Percentiles rank a stretch among this genome's conserved stretches.
Evolutionary conservation across 176 grass and related monocot species (phyloP).

Genomic region (Oryza meridionalis): DNA sequence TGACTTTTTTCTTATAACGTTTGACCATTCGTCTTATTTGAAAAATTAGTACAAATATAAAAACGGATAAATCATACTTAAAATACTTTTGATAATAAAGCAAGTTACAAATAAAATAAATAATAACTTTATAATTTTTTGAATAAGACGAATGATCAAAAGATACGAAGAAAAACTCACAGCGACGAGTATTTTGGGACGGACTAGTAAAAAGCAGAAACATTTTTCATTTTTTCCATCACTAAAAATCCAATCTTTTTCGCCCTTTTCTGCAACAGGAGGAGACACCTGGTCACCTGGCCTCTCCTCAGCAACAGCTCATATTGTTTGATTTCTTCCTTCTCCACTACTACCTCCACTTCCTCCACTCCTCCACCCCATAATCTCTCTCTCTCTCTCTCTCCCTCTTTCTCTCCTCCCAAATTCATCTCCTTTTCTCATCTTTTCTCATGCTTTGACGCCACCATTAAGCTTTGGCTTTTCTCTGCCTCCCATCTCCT

Average conservation of each 20-base stretch:
- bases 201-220: not conserved
- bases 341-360: conserved; percentile 40
- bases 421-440: conserved; percentile 35
- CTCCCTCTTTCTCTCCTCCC: not conserved
- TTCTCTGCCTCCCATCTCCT: conserved; percentile 1
- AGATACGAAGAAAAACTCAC: no score
- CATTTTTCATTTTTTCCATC: not conserved
- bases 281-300: conserved; percentile 24
- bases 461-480: conserved; percentile 47
- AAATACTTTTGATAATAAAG: no score
- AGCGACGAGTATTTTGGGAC: no score
- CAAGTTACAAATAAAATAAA: no score
- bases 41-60: no score
- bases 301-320: conserved; percentile 54
- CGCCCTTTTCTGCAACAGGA: not conserved
- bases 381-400: not conserved
- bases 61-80: no score
- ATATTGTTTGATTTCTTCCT: conserved; percentile 44
- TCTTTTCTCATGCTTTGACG: conserved; percentile 59
- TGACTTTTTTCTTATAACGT: no score
- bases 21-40: no score
- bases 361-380: conserved; percentile 18
- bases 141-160: no score
- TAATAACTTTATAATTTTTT: no score
- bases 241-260: not conserved